A percentile compares a stretch with the other conserved stretches of the same genome.
Evolutionary conservation across 1,284 basidiomycete genomes (phyloP).

Genomic region (Neotropicomus parvogracilis): DNA sequence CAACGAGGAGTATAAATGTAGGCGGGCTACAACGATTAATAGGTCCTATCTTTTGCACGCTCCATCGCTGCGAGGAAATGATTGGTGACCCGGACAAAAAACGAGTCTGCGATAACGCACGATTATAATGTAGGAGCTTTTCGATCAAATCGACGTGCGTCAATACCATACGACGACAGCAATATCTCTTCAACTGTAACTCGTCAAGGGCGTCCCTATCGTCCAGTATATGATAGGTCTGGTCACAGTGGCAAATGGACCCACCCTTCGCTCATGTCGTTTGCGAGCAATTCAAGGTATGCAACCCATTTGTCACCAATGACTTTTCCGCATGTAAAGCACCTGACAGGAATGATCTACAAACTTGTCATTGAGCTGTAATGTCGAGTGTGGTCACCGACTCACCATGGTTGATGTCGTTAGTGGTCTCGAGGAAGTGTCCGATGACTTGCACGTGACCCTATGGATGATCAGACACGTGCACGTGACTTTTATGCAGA

Average conservation of each 20-base stretch:
- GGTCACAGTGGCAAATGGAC: constrained; percentile 26
- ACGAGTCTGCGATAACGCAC: constrained; percentile 49
- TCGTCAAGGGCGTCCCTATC: constrained; percentile 87
- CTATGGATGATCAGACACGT: constrained; percentile 1
- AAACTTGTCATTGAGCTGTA: neutral
- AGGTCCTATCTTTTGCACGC: constrained; percentile 29
- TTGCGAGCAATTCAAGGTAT: constrained; percentile 76
- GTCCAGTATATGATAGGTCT: neutral
- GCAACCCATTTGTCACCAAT: constrained; percentile 90
- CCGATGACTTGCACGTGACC: neutral
- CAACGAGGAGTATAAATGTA: neutral
- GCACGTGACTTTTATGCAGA: constrained; percentile 18
- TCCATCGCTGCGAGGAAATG: constrained; percentile 29
- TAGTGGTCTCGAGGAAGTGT: neutral
- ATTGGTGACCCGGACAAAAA: neutral
- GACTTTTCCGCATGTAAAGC: constrained; percentile 92
- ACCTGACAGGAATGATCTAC: constrained; percentile 83
- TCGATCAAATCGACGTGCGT: constrained; percentile 98
- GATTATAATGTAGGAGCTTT: constrained; percentile 94
- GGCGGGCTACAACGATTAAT: constrained; percentile 14
- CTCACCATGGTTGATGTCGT: constrained; percentile 26
- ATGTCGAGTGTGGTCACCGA: neutral
- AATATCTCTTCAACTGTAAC: constrained; percentile 90
- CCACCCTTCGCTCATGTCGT: constrained; percentile 83
- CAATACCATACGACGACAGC: constrained; percentile 95